phyloP scores from a whole-genome alignment of 208 protist genomes.

The Leishmania mexicana region DNA sequence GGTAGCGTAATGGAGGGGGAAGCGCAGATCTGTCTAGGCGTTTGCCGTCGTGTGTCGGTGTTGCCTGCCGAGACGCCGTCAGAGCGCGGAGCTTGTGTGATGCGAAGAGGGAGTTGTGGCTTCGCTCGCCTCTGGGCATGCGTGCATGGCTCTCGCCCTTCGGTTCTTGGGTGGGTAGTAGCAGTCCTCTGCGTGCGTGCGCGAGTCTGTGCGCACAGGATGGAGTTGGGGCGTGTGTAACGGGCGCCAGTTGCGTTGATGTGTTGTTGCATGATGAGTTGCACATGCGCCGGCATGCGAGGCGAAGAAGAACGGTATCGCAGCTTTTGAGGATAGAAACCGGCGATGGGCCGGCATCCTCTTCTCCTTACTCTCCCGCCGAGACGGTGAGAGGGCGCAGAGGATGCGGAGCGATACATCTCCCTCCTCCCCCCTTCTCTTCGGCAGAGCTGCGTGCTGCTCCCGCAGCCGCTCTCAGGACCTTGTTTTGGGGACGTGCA shows the following conservation, averaged over 20 bases:
- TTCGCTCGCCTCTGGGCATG: neutral
- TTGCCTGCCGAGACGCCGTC: neutral
- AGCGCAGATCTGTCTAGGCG: neutral
- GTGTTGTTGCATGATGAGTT: neutral
- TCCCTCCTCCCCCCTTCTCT: neutral
- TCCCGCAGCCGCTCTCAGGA: neutral
- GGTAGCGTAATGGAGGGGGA: slow-evolving; percentile 29
- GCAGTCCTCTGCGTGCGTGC: neutral
- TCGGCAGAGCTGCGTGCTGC: neutral
- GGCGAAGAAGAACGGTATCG: neutral
- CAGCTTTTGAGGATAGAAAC: neutral
- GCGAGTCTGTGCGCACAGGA: neutral
- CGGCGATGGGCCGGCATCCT: neutral
- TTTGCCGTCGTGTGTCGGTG: neutral
- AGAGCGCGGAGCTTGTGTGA: neutral
- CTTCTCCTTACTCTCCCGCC: neutral
- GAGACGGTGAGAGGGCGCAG: neutral
- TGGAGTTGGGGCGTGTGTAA: neutral
- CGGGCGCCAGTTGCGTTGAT: neutral
- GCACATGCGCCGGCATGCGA: neutral
- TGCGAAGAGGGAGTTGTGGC: neutral
- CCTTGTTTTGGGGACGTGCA: neutral
- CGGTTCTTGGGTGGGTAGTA: neutral
- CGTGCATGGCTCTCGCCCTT: neutral
- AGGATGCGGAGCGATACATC: neutral